phyloP scores from a whole-genome alignment of 1,284 basidiomycete species.

The Irpex sp. region DNA sequence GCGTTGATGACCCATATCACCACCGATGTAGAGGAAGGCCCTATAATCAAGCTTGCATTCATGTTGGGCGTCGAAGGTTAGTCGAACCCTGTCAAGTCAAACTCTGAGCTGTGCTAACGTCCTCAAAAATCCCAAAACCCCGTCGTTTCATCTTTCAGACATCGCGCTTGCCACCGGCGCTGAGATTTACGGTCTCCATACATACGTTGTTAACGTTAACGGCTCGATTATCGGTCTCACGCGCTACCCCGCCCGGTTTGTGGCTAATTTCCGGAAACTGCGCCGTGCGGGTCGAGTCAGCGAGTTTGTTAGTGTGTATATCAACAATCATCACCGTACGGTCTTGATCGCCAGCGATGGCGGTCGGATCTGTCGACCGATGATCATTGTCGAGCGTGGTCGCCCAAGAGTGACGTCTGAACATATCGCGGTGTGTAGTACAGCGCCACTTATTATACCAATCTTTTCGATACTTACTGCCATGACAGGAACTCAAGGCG shows the following conservation, averaged over 20 bases:
- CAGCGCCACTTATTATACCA: background rate
- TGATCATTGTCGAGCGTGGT: conserved; percentile 94
- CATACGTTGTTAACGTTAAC: conserved; percentile 97
- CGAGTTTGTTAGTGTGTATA: conserved; percentile 97
- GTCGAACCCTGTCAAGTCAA: conserved; percentile 17
- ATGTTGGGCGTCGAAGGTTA: conserved; percentile 94
- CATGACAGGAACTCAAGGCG: conserved; percentile 71
- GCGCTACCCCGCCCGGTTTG: conserved; percentile 83
- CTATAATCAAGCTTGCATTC: conserved; percentile 87
- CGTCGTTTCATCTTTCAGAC: conserved; percentile 46
- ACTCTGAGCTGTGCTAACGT: too few relatives aligned
- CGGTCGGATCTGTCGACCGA: conserved; percentile 96
- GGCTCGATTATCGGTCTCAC: conserved; percentile 95
- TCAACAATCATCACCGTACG: conserved; percentile 92
- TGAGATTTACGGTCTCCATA: conserved; percentile 91
- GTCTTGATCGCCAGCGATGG: conserved; percentile 98
- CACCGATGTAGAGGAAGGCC: conserved; percentile 96
- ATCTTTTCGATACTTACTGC: background rate
- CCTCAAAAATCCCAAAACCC: too few relatives aligned
- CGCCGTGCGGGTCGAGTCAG: conserved; percentile 90
- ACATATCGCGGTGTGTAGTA: conserved; percentile 69
- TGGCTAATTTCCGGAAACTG: conserved; percentile 87
- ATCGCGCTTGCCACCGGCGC: conserved; percentile 91
- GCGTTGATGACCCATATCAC: conserved; percentile 99
- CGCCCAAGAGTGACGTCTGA: conserved; percentile 75